phyloP scores from a whole-genome alignment of 306 rosid species.

The Sicyos edulis region DNA sequence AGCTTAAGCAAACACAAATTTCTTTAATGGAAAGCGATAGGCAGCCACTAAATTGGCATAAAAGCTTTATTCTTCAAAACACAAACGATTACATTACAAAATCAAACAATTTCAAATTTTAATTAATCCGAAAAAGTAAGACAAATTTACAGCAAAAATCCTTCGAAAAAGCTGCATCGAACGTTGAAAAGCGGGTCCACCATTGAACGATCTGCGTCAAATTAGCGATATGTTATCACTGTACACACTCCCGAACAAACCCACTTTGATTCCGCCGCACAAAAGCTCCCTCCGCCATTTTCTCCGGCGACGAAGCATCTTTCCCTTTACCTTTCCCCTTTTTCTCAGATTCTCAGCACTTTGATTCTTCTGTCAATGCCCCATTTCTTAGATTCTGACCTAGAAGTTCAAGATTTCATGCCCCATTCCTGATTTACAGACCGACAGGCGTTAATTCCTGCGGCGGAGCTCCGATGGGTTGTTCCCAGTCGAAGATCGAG shows the following conservation, averaged over 20 bases:
- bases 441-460: background rate
- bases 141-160: conserved; percentile 6
- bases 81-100: background rate
- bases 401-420: background rate
- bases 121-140: background rate
- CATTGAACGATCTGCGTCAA: conserved; percentile 11
- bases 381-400: background rate
- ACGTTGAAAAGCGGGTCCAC: conserved; percentile 18
- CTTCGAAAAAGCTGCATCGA: conserved; percentile 12
- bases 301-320: conserved; percentile 11
- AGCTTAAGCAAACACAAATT: too few relatives aligned
- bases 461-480: conserved; percentile 50
- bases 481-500: conserved; percentile 87
- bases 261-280: conserved; percentile 1
- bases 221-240: conserved; percentile 15
- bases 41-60: too few relatives aligned
- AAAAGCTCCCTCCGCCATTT: conserved; percentile 16
- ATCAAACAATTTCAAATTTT: background rate
- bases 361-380: background rate
- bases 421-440: background rate
- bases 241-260: background rate
- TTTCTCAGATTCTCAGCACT: background rate
- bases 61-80: background rate
- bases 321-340: background rate
- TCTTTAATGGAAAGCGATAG: too few relatives aligned